Base-by-base conservation (phyloP, 495 filamentous ascomycete genomes). In the Entonaema liquescens region DNA sequence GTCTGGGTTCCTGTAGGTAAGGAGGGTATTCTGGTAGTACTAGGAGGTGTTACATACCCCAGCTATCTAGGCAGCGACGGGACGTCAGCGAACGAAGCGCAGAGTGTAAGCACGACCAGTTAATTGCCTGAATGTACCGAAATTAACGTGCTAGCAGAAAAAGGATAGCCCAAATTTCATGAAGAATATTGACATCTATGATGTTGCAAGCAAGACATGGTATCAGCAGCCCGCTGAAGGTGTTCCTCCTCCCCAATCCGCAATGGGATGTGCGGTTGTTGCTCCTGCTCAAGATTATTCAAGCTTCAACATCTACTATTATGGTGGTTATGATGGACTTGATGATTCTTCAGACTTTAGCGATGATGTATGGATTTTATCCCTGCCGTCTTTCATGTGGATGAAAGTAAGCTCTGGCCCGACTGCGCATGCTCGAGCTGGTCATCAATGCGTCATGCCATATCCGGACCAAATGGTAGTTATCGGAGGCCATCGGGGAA, bases 301-400 rank as follows among this genome's bases (percentile, higher is more conserved):
- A 5, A 89, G 87, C 13, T 86, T 87, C 74, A 90, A 91, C 69
- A 91, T 93, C 60, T 93, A 93, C 74, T 89, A 90, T 65, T 93
- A 93, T 67, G 91, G 91, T 19, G 91, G 91, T 2, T 90, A 87
- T 63, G 76, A 88, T 53, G 89, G 88, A 0, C 52, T 87, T 15
- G 49, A 82, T 11, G 31, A 69, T 1, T 57, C 68, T 2, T 31
- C 73, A 11, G 65, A 68, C 11, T 85, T 82, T 40, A 87, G 78
- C 11, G 90, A 92, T 68, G 89, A 92, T 57, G 88, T 94, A 13
- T 93, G 90, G 77, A 85, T 93, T 12, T 74, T 95, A 26, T 92
- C 91, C 0, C 75, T 94, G 15, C 92, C 92, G 0, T 88, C 90
- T 0, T 94, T 95, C 76, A 87, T 80, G n/a, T 95, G 92, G 92